phyloP scores from a whole-genome alignment of 164 flowering plant genomes.

The Piper betle region DNA sequence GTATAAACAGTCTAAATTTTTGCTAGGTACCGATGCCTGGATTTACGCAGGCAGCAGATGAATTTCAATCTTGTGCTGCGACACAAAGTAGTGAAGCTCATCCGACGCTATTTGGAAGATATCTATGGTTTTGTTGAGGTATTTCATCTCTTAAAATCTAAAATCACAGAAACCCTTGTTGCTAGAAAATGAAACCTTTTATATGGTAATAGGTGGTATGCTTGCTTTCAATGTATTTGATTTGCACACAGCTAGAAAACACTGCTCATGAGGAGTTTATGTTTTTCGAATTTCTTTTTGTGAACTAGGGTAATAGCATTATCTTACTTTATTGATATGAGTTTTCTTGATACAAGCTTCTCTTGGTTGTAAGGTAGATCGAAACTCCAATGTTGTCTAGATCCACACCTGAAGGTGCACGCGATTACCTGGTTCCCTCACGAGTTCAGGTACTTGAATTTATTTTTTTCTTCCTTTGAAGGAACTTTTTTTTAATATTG shows the following conservation, averaged over 20 bases:
- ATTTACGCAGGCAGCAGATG: conserved; percentile 81
- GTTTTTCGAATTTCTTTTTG: neutral
- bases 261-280: neutral
- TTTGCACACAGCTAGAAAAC: neutral
- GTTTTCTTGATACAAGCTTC: conserved; percentile 21
- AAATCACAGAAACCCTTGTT: no score
- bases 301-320: neutral
- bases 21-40: conserved; percentile 68
- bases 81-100: conserved; percentile 71
- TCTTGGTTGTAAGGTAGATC: conserved; percentile 69
- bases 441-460: conserved; percentile 68
- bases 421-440: conserved; percentile 94
- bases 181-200: neutral
- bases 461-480: neutral
- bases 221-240: neutral
- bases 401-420: conserved; percentile 99
- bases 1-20: neutral
- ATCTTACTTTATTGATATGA: neutral
- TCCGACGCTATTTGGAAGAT: conserved; percentile 77
- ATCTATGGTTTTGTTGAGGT: conserved; percentile 85
- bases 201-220: neutral
- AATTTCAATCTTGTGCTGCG: conserved; percentile 53
- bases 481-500: no score
- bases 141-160: neutral
- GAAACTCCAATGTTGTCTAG: conserved; percentile 92